Evolutionary conservation across 1,139 yeast species (phyloP).

Genomic region (Kurtzmaniella quercitrusa): DNA sequence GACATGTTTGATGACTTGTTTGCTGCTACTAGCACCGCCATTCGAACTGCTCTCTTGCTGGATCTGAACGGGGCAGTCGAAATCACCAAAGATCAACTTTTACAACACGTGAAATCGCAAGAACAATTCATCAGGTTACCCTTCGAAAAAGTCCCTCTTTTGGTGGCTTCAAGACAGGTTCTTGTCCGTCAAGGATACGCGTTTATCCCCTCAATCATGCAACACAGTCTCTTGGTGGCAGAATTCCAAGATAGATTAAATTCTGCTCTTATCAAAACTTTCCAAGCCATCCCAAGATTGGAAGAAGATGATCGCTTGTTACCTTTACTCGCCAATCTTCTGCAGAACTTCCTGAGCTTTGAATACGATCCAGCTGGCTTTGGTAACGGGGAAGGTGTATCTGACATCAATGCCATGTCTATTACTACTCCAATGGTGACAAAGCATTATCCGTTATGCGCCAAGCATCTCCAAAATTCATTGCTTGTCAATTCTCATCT

Average conservation of each 20-base stretch:
- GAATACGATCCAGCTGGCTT: slow-evolving; percentile 41
- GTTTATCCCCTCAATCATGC: slow-evolving; percentile 80
- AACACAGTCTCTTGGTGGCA: slow-evolving; percentile 58
- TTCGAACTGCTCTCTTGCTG: slow-evolving; percentile 25
- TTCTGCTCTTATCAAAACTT: slow-evolving; percentile 58
- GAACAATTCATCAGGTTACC: slow-evolving; percentile 79
- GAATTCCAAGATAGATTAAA: slow-evolving; percentile 61
- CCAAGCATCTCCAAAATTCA: slow-evolving; percentile 60
- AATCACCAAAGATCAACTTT: slow-evolving; percentile 39
- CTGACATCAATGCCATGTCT: slow-evolving; percentile 60
- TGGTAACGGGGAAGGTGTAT: slow-evolving; percentile 24
- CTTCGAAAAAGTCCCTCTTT: slow-evolving; percentile 76
- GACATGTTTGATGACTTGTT: slow-evolving; percentile 47
- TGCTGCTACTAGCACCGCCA: slow-evolving; percentile 44
- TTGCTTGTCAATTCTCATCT: slow-evolving; percentile 64
- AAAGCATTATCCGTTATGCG: slow-evolving; percentile 82
- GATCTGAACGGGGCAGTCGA: slow-evolving; percentile 23
- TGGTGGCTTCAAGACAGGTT: slow-evolving; percentile 68
- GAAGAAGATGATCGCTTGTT: slow-evolving; percentile 90
- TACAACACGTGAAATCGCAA: slow-evolving; percentile 35
- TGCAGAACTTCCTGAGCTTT: slow-evolving; percentile 64
- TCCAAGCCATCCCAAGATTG: slow-evolving; percentile 74
- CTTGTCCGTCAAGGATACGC: slow-evolving; percentile 68
- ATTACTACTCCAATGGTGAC: slow-evolving; percentile 53
- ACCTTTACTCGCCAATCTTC: slow-evolving; percentile 76